phyloP scores from a whole-genome alignment of 2,329 filamentous ascomycete species.

The Fusarium chlamydosporum region DNA sequence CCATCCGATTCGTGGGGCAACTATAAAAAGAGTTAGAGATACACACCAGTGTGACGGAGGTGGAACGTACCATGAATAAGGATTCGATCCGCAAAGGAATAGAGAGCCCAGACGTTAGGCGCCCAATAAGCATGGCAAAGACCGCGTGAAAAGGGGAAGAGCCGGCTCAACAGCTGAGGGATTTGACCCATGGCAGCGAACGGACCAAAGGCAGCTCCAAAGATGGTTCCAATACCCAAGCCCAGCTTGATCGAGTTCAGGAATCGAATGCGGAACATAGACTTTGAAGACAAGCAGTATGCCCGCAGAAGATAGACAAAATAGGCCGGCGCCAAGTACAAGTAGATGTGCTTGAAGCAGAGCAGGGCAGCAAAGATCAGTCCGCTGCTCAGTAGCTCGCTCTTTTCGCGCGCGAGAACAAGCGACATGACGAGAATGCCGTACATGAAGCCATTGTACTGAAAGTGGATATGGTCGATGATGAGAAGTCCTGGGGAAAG shows the following conservation, averaged over 20 bases:
- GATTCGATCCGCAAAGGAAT: conserved; percentile 89
- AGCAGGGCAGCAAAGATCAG: conserved; percentile 86
- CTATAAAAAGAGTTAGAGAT: conserved; percentile 59
- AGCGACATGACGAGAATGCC: conserved; percentile 90
- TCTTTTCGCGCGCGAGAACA: conserved; percentile 81
- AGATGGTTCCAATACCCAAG: conserved; percentile 76
- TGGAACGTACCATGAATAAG: conserved; percentile 79
- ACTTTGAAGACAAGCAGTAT: conserved; percentile 87
- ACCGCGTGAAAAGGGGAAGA: conserved; percentile 95
- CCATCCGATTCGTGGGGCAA: conserved; percentile 85
- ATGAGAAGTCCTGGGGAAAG: conserved; percentile 94
- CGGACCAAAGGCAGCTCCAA: conserved; percentile 88
- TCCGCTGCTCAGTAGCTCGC: conserved; percentile 82
- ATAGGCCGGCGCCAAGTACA: conserved; percentile 95
- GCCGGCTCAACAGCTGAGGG: conserved; percentile 82
- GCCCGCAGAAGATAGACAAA: conserved; percentile 91
- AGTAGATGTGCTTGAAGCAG: conserved; percentile 98
- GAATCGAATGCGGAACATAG: conserved; percentile 81
- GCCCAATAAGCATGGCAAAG: conserved; percentile 99
- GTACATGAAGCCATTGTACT: conserved; percentile 98
- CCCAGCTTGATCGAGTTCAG: conserved; percentile 88
- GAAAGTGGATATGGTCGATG: conserved; percentile 98
- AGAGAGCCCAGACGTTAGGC: conserved; percentile 96
- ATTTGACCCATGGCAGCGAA: conserved; percentile 87
- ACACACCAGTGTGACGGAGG: not conserved